These are phyloP conservation scores for Helotiales sp. DNA, from an alignment of 2,329 filamentous ascomycete species.

Conservation along the genomic window DNA sequence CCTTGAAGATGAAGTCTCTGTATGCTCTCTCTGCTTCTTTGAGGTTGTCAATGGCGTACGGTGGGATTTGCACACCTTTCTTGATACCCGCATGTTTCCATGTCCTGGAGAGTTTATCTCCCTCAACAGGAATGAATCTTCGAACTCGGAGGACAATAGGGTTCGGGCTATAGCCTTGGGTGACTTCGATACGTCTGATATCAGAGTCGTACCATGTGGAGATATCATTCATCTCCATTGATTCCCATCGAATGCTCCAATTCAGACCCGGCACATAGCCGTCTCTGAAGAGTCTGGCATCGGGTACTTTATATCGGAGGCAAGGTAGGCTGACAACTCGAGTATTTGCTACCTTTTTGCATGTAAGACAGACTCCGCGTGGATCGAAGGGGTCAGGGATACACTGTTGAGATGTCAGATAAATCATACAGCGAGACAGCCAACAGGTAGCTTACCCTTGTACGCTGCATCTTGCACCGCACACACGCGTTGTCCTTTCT, in stretches of 20 bases:
- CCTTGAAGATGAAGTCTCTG: conserved; percentile 54
- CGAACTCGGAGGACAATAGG: conserved; percentile 57
- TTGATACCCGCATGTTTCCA: conserved; percentile 55
- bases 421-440: not conserved
- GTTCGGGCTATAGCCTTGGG: conserved; percentile 58
- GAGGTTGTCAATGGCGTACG: conserved; percentile 60
- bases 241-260: conserved; percentile 64
- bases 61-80: conserved; percentile 56
- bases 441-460: not conserved
- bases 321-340: conserved; percentile 4
- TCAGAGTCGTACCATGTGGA: conserved; percentile 59
- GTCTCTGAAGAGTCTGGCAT: not conserved
- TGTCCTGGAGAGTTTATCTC: conserved; percentile 59
- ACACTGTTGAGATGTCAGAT: not conserved
- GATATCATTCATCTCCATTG: conserved; percentile 60
- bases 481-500: conserved; percentile 2
- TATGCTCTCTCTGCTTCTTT: conserved; percentile 54
- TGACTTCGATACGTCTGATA: conserved; percentile 55
- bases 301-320: conserved; percentile 6
- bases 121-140: conserved; percentile 58
- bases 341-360: conserved; percentile 2
- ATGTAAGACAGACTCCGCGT: conserved; percentile 6
- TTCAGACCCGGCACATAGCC: conserved; percentile 60
- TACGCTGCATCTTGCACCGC: not conserved
- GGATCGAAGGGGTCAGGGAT: conserved; percentile 6